Evolutionary conservation across 2,329 filamentous ascomycete species (phyloP).

Genomic region (Chrysoporthe puriensis): DNA sequence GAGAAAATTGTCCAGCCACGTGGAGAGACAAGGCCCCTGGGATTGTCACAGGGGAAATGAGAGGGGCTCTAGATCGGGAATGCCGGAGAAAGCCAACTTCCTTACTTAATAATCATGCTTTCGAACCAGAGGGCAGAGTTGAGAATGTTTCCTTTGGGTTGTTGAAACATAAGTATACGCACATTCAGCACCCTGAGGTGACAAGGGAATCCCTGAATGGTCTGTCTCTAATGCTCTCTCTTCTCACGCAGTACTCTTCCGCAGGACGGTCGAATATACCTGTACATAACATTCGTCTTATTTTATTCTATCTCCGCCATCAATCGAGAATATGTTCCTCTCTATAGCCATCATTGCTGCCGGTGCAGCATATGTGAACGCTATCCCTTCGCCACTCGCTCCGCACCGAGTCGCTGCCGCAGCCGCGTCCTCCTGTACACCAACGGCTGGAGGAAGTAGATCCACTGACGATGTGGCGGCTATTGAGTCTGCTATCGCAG

Average conservation of each 20-base stretch:
- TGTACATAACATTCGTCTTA: not conserved
- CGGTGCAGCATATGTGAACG: conserved; percentile 3
- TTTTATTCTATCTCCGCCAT: not conserved
- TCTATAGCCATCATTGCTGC: not conserved
- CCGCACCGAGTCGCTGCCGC: not conserved
- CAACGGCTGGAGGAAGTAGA: conserved; percentile 24
- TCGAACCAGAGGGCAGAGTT: too few species aligned
- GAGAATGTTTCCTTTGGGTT: too few species aligned
- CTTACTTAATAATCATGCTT: too few species aligned
- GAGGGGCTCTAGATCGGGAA: not conserved
- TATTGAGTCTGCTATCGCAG: conserved; percentile 45
- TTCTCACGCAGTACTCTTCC: not conserved
- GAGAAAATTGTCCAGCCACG: not conserved
- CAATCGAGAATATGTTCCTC: not conserved
- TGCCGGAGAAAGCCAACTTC: not conserved
- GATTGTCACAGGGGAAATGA: not conserved
- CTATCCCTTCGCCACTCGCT: not conserved
- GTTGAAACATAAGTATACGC: not conserved
- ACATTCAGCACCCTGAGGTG: not conserved
- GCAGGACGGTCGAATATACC: not conserved
- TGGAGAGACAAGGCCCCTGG: not conserved
- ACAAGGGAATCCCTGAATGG: not conserved
- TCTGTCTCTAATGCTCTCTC: not conserved
- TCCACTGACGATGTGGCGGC: conserved; percentile 47
- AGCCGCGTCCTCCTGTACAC: conserved; percentile 25